These are phyloP conservation scores for Ogataea nonfermentans DNA, from an alignment of 805 yeast genomes.

Conservation along the genomic window DNA sequence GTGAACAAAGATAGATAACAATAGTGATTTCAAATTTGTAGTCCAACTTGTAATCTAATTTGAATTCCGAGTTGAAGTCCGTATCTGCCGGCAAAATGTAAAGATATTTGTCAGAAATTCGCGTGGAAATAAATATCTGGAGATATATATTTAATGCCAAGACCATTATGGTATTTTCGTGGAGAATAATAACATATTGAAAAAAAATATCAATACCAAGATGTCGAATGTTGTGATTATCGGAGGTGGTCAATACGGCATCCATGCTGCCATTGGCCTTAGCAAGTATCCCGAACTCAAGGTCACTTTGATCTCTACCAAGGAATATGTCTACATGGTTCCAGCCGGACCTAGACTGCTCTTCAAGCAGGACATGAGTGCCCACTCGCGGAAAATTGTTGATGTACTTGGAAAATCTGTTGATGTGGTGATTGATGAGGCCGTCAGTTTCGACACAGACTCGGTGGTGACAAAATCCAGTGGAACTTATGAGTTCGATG, in stretches of 20 bases:
- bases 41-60: too few relatives aligned
- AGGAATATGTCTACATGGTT: constrained; percentile 11
- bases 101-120: too few relatives aligned
- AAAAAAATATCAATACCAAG: constrained; percentile 21
- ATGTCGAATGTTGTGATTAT: constrained; percentile 8
- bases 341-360: constrained; percentile 19
- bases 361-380: constrained; percentile 9
- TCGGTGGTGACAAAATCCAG: constrained; percentile 15
- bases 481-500: constrained; percentile 22
- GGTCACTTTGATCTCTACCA: constrained; percentile 18
- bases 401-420: constrained; percentile 21
- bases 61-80: too few relatives aligned
- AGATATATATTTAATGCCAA: too few relatives aligned
- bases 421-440: constrained; percentile 24
- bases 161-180: too few relatives aligned
- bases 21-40: too few relatives aligned
- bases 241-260: constrained; percentile 18
- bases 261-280: constrained; percentile 9
- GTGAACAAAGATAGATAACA: too few relatives aligned
- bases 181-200: too few relatives aligned
- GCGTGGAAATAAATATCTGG: too few relatives aligned
- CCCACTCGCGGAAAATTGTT: constrained; percentile 15
- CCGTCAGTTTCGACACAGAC: constrained; percentile 17
- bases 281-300: constrained; percentile 2
- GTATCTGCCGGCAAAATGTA: too few relatives aligned